phyloP scores from a whole-genome alignment of 768 basidiomycete species.

The Xerocomellus dryophilus region DNA sequence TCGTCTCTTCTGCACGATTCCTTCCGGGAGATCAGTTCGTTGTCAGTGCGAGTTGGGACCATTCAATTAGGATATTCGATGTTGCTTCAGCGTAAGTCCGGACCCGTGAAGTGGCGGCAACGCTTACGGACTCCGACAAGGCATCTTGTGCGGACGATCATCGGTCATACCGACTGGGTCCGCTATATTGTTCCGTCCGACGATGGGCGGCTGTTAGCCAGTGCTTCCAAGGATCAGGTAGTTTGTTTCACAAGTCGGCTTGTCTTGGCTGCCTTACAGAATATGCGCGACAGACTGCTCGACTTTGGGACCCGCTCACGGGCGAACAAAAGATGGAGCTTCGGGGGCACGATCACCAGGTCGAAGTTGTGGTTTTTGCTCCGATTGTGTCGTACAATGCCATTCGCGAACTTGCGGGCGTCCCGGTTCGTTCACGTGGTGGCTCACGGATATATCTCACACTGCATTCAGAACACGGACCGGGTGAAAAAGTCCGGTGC shows the following conservation, averaged over 20 bases:
- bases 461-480: conserved; percentile 45
- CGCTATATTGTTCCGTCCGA: conserved; percentile 60
- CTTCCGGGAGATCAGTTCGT: conserved; percentile 81
- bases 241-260: conserved; percentile 16
- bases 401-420: conserved; percentile 72
- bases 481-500: conserved; percentile 46
- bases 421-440: conserved; percentile 48
- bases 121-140: conserved; percentile 36
- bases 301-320: conserved; percentile 68
- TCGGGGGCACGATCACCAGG: conserved; percentile 83
- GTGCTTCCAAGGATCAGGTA: conserved; percentile 87
- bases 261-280: not conserved
- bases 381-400: conserved; percentile 71
- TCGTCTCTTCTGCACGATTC: conserved; percentile 83
- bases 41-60: conserved; percentile 84
- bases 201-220: conserved; percentile 73
- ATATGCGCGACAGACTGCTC: conserved; percentile 54
- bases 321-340: conserved; percentile 81
- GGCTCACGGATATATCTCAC: conserved; percentile 2
- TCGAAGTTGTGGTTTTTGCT: conserved; percentile 80
- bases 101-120: not conserved
- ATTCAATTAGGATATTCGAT: conserved; percentile 83
- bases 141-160: conserved; percentile 71
- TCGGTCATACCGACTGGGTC: conserved; percentile 84
- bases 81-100: conserved; percentile 74